These are phyloP conservation scores for Fusarium sp. DNA, from an alignment of 2,329 filamentous ascomycete genomes.

Conservation along the genomic window DNA sequence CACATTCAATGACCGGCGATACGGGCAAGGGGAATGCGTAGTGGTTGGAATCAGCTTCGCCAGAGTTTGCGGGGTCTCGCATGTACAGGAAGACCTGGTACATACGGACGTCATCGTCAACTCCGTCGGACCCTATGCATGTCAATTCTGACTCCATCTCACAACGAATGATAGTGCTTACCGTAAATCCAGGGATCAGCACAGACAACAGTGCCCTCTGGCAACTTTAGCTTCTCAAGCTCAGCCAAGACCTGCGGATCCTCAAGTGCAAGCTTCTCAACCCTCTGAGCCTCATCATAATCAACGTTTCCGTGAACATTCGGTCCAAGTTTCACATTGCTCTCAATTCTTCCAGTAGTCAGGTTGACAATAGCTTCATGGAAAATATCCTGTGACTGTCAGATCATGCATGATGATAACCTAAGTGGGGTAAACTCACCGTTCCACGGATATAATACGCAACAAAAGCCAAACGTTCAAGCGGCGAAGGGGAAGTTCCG, in stretches of 20 bases:
- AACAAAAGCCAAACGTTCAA: slow-evolving; percentile 26
- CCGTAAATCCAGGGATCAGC: slow-evolving; percentile 35
- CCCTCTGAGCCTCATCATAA: slow-evolving; percentile 26
- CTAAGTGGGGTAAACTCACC: background rate
- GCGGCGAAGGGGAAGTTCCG: background rate
- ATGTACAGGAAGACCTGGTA: slow-evolving; percentile 36
- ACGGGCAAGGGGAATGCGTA: slow-evolving; percentile 30
- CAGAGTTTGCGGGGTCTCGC: slow-evolving; percentile 22
- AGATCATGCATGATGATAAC: background rate
- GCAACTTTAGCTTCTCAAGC: slow-evolving; percentile 23
- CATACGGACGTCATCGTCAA: slow-evolving; percentile 29
- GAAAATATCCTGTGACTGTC: slow-evolving; percentile 14
- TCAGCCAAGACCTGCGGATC: slow-evolving; percentile 25
- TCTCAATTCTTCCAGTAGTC: slow-evolving; percentile 18
- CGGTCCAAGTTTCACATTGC: slow-evolving; percentile 26
- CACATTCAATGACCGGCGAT: slow-evolving; percentile 27
- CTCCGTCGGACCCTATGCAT: slow-evolving; percentile 19
- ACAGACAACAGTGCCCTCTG: slow-evolving; percentile 26
- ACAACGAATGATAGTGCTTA: background rate
- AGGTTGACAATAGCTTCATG: slow-evolving; percentile 32
- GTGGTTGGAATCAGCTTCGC: slow-evolving; percentile 31
- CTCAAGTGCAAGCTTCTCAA: slow-evolving; percentile 26
- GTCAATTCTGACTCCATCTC: background rate
- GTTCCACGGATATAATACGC: slow-evolving; percentile 31
- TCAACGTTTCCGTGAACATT: slow-evolving; percentile 27